phyloP scores from a whole-genome alignment of 768 basidiomycete species.

The Mycena vitilis region DNA sequence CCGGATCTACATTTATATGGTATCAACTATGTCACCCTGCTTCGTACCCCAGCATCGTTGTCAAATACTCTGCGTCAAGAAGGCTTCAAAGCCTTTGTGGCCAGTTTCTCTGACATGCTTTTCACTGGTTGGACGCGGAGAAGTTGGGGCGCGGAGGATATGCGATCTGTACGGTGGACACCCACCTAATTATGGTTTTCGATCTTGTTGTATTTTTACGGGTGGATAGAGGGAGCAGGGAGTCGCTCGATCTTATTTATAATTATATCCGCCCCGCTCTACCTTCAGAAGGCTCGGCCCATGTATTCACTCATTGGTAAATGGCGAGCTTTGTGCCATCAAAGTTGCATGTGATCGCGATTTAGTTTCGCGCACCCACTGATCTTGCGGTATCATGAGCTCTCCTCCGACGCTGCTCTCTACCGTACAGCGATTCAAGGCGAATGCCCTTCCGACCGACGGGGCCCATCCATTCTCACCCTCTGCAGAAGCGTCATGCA shows the following conservation, averaged over 20 bases:
- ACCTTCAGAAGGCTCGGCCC: too few species aligned
- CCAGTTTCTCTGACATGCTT: slow-evolving; percentile 53
- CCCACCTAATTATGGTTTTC: slow-evolving; percentile 46
- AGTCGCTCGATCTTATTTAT: slow-evolving; percentile 3
- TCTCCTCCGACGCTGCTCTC: slow-evolving; percentile 52
- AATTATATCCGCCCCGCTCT: neutral
- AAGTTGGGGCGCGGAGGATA: slow-evolving; percentile 51
- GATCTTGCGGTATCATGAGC: slow-evolving; percentile 17
- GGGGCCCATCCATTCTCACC: slow-evolving; percentile 59
- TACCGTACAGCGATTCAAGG: slow-evolving; percentile 54
- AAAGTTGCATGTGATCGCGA: slow-evolving; percentile 14
- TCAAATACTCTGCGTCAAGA: slow-evolving; percentile 53
- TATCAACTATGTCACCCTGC: slow-evolving; percentile 49
- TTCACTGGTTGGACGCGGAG: slow-evolving; percentile 58
- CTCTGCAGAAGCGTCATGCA: slow-evolving; percentile 54
- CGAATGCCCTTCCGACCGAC: slow-evolving; percentile 50
- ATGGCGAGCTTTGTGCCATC: slow-evolving; percentile 8
- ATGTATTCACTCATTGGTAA: too few species aligned
- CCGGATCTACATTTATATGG: slow-evolving; percentile 73
- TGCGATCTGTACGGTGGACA: slow-evolving; percentile 49
- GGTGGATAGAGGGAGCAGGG: neutral
- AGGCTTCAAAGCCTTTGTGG: slow-evolving; percentile 52
- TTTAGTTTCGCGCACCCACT: too few species aligned
- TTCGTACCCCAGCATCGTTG: slow-evolving; percentile 51
- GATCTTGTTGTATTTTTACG: slow-evolving; percentile 34